Base-by-base conservation (phyloP, 495 filamentous ascomycete genomes). In the Hyaloscypha finlandica region DNA sequence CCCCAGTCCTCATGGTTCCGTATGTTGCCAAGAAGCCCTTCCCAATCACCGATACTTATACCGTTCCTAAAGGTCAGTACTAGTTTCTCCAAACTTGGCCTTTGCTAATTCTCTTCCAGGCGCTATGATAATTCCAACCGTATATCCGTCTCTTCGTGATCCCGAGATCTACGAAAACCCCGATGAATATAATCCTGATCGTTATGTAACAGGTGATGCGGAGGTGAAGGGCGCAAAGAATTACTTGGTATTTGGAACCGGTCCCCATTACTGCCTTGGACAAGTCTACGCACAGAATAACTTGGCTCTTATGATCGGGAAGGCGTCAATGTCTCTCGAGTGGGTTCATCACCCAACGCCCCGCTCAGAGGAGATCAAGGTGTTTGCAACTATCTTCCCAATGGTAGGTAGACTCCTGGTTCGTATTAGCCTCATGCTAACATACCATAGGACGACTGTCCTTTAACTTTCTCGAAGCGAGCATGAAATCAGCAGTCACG, bases 331-430 rank as follows among this genome's bases (percentile, higher is more conserved):
- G 76, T 82, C 88, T 70, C 82, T 98, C 72, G 89, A 97, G 77
- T 99, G 95, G 95, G 85, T 88, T 77, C 95, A 99, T 78, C 85
- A 90, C 72, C 75, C 89, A 16, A 99, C 95, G 20, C 84, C 87
- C 0, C 64, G 80, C 56, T 96, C 92, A 0, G 96, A 99, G 80
- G 88, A 96, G 75, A 98, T 99, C 78, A 94, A 97, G 84, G 94
- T 98, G 64, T 99, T 99, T 80, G 95, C 96, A 11, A 97, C 92
- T 30, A 95, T 99, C 65, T 99, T 99, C 84, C 95, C 95, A 59
- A 89, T 90, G 89, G 94, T 96, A 82, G 78, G 89, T 79, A 56
- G 29, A 45, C 2, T 67, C 52, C 19, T 52, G 2, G 29, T 25
- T 30, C 35, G 32, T 16, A 29, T 51, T 11, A 52, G 57, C 8